phyloP scores from a whole-genome alignment of 2,329 filamentous ascomycete species.

The Alternaria rosae region DNA sequence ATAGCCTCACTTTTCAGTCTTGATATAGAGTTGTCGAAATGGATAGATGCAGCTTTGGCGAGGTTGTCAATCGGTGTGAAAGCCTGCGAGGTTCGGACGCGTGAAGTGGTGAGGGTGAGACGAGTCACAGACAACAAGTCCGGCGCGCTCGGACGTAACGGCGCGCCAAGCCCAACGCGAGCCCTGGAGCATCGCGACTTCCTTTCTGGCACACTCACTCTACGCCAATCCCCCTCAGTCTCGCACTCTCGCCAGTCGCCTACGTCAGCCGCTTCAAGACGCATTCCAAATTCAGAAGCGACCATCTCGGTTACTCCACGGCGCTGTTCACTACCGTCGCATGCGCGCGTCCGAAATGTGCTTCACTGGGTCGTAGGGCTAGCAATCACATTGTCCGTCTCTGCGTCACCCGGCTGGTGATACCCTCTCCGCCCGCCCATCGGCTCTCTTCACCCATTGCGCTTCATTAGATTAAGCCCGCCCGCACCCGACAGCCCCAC shows the following conservation, averaged over 20 bases:
- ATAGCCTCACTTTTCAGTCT: slow-evolving; percentile 3
- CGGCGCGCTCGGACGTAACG: slow-evolving; percentile 13
- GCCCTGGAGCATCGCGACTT: slow-evolving; percentile 32
- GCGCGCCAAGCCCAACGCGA: slow-evolving; percentile 26
- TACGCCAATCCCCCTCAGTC: neutral
- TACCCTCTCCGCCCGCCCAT: slow-evolving; percentile 33
- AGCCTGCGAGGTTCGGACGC: slow-evolving; percentile 1
- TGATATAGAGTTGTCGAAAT: neutral
- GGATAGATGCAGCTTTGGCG: slow-evolving; percentile 16
- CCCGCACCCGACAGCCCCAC: slow-evolving; percentile 16
- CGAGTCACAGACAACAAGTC: slow-evolving; percentile 12
- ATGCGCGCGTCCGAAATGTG: slow-evolving; percentile 41
- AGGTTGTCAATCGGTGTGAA: slow-evolving; percentile 20
- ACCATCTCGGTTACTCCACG: neutral
- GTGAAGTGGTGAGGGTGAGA: slow-evolving; percentile 3
- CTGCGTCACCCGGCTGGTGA: slow-evolving; percentile 38
- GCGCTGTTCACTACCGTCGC: slow-evolving; percentile 20
- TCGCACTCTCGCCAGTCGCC: neutral
- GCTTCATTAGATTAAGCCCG: slow-evolving; percentile 19
- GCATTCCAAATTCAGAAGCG: neutral
- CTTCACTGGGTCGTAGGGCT: slow-evolving; percentile 41
- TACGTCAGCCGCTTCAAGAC: neutral
- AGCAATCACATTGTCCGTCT: slow-evolving; percentile 35
- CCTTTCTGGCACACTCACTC: slow-evolving; percentile 6
- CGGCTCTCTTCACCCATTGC: slow-evolving; percentile 19